Percentiles rank a stretch among this genome's conserved stretches.
These are phyloP conservation scores for Helotiales sp. DNA, from an alignment of 2,329 filamentous ascomycete genomes.

Conservation along the genomic window DNA sequence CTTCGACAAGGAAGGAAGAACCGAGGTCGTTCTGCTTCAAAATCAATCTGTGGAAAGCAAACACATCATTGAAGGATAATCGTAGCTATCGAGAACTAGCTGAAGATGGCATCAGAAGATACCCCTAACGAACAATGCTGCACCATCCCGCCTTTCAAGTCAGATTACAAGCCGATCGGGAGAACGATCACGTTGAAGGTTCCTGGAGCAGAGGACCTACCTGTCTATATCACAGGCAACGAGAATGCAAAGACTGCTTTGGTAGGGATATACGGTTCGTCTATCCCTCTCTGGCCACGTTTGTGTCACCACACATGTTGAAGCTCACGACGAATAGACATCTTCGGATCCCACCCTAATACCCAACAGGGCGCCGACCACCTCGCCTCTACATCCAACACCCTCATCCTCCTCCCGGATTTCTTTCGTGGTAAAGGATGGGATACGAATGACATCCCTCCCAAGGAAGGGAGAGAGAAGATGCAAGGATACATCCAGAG, in stretches of 20 bases:
- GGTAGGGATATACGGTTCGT: not conserved
- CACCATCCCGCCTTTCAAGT: constrained; percentile 6
- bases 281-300: not conserved
- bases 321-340: not conserved
- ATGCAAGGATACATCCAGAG: constrained; percentile 6
- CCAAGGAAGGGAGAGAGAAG: constrained; percentile 1
- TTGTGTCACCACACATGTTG: not conserved
- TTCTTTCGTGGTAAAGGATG: constrained; percentile 10
- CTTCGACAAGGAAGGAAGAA: too few species aligned
- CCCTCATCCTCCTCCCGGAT: not conserved
- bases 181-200: not conserved
- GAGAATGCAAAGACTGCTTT: not conserved
- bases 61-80: too few species aligned
- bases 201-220: not conserved
- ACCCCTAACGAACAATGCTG: constrained; percentile 3
- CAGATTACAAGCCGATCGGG: constrained; percentile 1
- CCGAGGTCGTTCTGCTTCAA: too few species aligned
- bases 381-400: not conserved
- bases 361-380: constrained; percentile 2
- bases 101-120: not conserved
- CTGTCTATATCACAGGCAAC: not conserved
- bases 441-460: constrained; percentile 3
- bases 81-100: not conserved
- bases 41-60: too few species aligned
- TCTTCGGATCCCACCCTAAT: constrained; percentile 8